Evolutionary conservation across 2,329 filamentous ascomycete species (phyloP), one percentile per base, ranked within the genome.

Genomic region (Alternaria burnsii): DNA sequence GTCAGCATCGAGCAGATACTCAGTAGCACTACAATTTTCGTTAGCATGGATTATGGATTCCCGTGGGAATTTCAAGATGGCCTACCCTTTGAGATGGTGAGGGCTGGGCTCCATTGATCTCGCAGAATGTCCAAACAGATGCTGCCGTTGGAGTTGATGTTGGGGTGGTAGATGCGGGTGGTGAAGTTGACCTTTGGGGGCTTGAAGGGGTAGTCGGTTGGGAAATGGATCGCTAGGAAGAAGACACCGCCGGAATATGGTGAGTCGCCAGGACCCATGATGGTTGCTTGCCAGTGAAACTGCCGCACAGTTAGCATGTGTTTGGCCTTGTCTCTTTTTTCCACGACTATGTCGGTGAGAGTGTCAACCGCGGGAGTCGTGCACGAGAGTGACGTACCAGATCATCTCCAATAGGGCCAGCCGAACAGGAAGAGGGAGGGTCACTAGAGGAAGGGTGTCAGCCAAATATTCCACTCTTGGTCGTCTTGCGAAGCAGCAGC

Each of bases 231-330:
- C 73, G 91, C 90, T 71, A 99, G 88, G 89, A 99, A 99, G 88
- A 99, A 99, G 74, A 99, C 94, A 78, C 95, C 95, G 80, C 94
- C 94, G 52, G 94, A 93, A 87, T 98, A 99, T 81, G 95, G 95
- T 78, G 93, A 97, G 82, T 98, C 95, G 81, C 91, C 87, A 80
- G 95, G 95, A 83, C 95, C 95, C 95, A 99, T 99, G 81, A 99
- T 99, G 54, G 95, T 99, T 77, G 95, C 95, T 90, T 99, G 95
- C 95, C 95, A 99, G 89, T 98, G 95, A 80, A 99, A 99, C 94
- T 99, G 75, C 75, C 48, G 47, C 64, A 55, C 52, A 55, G 71
- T 71, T 59, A 73, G 75, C 77, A 77, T 61, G 14, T 65, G 68
- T 52, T 62, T 58, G 55, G 51, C 40, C 50, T 36, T 6, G 47